Evolutionary conservation across 805 yeast species (phyloP).

Genomic region (Kuraishia ogatae): DNA sequence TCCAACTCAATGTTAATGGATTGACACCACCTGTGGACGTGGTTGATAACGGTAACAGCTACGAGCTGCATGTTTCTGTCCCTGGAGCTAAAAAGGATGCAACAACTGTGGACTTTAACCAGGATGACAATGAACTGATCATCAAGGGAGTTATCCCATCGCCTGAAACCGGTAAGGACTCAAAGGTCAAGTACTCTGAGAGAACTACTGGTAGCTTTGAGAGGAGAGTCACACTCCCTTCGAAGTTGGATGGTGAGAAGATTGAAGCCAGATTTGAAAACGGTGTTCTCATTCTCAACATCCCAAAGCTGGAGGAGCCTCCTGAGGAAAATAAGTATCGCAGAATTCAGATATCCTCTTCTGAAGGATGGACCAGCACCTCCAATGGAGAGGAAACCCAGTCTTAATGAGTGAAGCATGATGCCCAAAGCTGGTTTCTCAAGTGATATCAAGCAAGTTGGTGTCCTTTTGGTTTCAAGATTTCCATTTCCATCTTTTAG

Average conservation of each 20-base stretch:
- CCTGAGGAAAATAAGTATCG: constrained; percentile 11
- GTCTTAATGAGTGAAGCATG: neutral
- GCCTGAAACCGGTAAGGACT: constrained; percentile 3
- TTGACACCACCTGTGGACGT: constrained; percentile 37
- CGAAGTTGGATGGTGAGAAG: constrained; percentile 31
- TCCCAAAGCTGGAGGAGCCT: constrained; percentile 28
- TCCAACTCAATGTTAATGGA: neutral
- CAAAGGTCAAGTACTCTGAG: constrained; percentile 9
- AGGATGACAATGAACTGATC: constrained; percentile 31
- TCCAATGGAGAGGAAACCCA: neutral
- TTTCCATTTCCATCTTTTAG: too few species aligned
- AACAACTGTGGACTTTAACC: constrained; percentile 36
- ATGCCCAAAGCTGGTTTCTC: too few species aligned
- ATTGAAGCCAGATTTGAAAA: constrained; percentile 36
- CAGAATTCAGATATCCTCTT: constrained; percentile 13
- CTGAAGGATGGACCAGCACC: neutral
- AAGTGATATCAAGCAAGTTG: too few species aligned
- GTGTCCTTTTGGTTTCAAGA: too few species aligned
- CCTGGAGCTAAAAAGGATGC: constrained; percentile 40
- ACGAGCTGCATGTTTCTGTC: constrained; percentile 32
- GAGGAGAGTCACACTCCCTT: constrained; percentile 33
- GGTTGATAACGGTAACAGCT: constrained; percentile 31
- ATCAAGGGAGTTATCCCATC: constrained; percentile 34
- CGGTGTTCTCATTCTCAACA: constrained; percentile 32
- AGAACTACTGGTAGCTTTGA: constrained; percentile 24